Evolutionary conservation across 2,329 filamentous ascomycete genomes (phyloP).

Genomic region (Hypoxylon sp.): DNA sequence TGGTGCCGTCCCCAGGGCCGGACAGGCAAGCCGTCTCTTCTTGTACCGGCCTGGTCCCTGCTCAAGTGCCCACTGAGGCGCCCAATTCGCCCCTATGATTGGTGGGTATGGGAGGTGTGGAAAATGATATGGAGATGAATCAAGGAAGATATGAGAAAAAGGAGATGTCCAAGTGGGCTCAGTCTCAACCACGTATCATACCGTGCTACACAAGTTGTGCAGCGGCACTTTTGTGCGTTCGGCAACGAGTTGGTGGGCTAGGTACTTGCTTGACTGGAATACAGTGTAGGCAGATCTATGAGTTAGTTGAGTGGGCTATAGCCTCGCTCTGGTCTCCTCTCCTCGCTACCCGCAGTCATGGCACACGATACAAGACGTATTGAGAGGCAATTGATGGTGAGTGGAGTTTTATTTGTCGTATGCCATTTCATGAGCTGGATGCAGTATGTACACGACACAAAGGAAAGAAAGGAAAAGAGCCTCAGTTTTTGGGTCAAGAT

Average conservation of each 20-base stretch:
- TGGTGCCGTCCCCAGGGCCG: constrained; percentile 18
- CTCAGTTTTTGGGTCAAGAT: constrained; percentile 31
- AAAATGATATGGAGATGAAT: constrained; percentile 17
- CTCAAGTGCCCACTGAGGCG: constrained; percentile 7
- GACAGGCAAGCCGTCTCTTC: constrained; percentile 8
- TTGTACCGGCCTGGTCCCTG: constrained; percentile 13
- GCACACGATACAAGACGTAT: constrained; percentile 18
- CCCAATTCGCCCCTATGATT: constrained; percentile 21
- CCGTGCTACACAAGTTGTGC: constrained; percentile 18
- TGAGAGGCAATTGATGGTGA: constrained; percentile 14
- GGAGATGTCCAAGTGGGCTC: constrained; percentile 23
- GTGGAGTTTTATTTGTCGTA: constrained; percentile 23
- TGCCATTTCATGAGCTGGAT: not conserved
- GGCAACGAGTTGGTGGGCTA: not conserved
- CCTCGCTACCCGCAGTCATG: constrained; percentile 8
- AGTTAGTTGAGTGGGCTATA: constrained; percentile 26
- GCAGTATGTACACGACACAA: constrained; percentile 9
- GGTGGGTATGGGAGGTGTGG: constrained; percentile 11
- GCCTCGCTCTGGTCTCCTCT: constrained; percentile 1
- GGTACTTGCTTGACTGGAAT: constrained; percentile 25
- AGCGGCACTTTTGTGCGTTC: not conserved
- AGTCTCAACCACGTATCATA: constrained; percentile 4
- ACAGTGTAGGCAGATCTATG: constrained; percentile 33
- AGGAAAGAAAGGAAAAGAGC: constrained; percentile 7
- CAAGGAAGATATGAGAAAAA: constrained; percentile 7